These are phyloP conservation scores for Paraleonurus japonicus DNA, from an alignment of 257 asterid genomes.

Conservation along the genomic window DNA sequence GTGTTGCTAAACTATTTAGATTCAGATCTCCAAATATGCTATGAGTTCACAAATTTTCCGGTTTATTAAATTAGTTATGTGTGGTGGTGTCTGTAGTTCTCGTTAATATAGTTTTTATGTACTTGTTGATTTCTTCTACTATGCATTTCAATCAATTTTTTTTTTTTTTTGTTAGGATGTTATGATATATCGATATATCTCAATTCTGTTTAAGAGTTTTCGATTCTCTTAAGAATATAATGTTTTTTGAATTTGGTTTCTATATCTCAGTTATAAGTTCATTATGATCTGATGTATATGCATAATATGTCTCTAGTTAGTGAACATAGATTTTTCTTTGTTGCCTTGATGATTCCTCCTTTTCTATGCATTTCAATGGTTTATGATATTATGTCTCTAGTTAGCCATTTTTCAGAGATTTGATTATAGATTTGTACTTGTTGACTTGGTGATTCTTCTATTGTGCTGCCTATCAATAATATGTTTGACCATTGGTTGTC, in stretches of 20 bases:
- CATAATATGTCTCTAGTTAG: background rate
- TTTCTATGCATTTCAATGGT: background rate
- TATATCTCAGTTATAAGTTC: too few relatives aligned
- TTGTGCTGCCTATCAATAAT: background rate
- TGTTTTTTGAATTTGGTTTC: too few relatives aligned
- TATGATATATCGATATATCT: too few relatives aligned
- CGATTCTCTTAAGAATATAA: too few relatives aligned
- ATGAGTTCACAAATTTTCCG: background rate
- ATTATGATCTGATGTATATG: background rate
- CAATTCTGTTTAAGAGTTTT: too few relatives aligned
- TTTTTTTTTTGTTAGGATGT: too few relatives aligned
- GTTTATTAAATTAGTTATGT: background rate
- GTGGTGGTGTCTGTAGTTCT: background rate
- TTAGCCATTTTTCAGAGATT: too few relatives aligned
- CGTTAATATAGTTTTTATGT: too few relatives aligned
- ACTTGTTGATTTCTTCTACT: too few relatives aligned
- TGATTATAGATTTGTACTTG: background rate
- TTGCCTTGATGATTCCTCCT: background rate
- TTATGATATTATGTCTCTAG: background rate
- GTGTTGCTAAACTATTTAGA: background rate
- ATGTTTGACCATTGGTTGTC: constrained; percentile 17
- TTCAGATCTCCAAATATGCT: background rate
- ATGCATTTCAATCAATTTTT: too few relatives aligned
- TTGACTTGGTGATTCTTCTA: background rate
- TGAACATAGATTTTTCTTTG: background rate